These are phyloP conservation scores for Naumovozyma dairenensis DNA, from an alignment of 805 yeast species.

Conservation along the genomic window DNA sequence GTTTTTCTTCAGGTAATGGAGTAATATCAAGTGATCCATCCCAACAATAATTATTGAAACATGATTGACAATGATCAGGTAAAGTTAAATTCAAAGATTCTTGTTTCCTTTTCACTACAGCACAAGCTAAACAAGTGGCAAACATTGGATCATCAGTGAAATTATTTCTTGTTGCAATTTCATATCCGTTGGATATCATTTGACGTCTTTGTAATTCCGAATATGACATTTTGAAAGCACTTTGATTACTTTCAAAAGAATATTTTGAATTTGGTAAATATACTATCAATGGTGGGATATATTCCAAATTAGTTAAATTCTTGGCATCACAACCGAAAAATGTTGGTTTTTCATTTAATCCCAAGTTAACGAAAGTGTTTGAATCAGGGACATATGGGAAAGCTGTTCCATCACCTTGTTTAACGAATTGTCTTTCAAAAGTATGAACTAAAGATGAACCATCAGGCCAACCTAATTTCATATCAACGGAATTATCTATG, in stretches of 20 bases:
- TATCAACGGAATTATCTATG: slow-evolving; percentile 61
- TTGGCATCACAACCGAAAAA: slow-evolving; percentile 76
- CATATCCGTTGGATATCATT: slow-evolving; percentile 67
- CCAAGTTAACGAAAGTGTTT: slow-evolving; percentile 46
- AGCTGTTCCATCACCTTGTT: slow-evolving; percentile 46
- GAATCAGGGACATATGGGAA: slow-evolving; percentile 78
- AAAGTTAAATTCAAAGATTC: slow-evolving; percentile 56
- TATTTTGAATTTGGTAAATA: slow-evolving; percentile 68
- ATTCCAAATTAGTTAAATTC: slow-evolving; percentile 46
- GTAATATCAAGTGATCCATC: slow-evolving; percentile 37
- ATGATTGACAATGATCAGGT: slow-evolving; percentile 57
- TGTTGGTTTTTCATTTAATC: slow-evolving; percentile 59
- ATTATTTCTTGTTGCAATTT: slow-evolving; percentile 57
- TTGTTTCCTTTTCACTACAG: slow-evolving; percentile 66
- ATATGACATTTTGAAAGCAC: slow-evolving; percentile 62
- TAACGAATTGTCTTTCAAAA: slow-evolving; percentile 46
- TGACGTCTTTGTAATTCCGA: slow-evolving; percentile 44
- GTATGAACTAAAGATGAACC: slow-evolving; percentile 52
- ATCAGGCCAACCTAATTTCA: slow-evolving; percentile 52
- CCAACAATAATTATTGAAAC: slow-evolving; percentile 66
- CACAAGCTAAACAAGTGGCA: slow-evolving; percentile 74
- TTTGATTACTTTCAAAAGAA: slow-evolving; percentile 56
- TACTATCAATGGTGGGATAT: slow-evolving; percentile 65
- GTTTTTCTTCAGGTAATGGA: slow-evolving; percentile 14
- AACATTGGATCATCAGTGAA: slow-evolving; percentile 60